Evolutionary conservation across 306 rosid species (phyloP).

Genomic region (Luffa acutangula): DNA sequence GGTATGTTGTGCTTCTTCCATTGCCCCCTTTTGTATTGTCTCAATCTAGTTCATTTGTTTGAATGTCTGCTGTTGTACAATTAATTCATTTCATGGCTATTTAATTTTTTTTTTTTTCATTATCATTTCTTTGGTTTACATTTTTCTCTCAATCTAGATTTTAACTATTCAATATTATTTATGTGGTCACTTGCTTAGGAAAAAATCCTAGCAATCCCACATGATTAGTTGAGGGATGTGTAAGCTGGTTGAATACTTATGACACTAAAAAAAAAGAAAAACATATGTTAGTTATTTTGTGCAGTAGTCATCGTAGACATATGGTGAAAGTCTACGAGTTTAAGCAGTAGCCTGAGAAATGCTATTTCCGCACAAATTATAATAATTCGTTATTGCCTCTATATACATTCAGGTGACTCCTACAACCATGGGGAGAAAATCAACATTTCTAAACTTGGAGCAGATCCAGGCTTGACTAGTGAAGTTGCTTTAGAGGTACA

Average conservation of each 20-base stretch:
- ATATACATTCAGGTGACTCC: constrained; percentile 49
- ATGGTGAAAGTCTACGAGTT: background rate
- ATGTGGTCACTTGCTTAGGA: background rate
- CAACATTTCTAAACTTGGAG: constrained; percentile 71
- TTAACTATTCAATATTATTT: background rate
- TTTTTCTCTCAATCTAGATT: background rate
- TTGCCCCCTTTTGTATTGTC: background rate
- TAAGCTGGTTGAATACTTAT: background rate
- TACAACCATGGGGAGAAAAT: constrained; percentile 59
- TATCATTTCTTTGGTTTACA: background rate
- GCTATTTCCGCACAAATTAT: background rate
- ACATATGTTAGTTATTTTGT: background rate
- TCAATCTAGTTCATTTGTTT: background rate
- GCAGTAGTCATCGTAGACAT: background rate
- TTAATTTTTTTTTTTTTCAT: background rate
- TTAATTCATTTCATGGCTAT: background rate
- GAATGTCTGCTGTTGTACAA: background rate
- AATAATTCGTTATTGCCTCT: background rate
- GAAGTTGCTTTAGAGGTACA: constrained; percentile 41
- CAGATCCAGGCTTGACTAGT: constrained; percentile 70
- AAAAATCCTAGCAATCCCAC: background rate
- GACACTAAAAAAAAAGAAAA: background rate
- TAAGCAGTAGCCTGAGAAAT: background rate
- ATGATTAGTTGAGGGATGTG: background rate
- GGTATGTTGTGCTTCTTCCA: constrained; percentile 31